Percentiles rank a stretch among this genome's conserved stretches.
Conservation (phyloP, 768 basidiomycete genomes). For the Boletus vinaceobasis region DNA sequence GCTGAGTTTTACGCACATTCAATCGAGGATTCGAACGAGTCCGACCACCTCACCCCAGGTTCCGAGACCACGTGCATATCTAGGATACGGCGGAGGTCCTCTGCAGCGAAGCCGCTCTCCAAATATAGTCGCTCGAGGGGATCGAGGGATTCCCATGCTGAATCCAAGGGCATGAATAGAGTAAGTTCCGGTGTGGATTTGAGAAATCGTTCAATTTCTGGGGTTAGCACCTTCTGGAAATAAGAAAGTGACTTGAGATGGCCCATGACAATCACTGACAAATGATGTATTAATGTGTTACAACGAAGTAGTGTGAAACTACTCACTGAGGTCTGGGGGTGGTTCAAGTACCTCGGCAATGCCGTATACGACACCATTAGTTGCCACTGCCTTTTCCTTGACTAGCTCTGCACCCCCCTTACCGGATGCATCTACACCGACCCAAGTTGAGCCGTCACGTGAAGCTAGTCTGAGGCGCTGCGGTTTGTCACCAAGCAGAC, state of each 20-base stretch:
- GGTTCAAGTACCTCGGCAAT: constrained; percentile 70
- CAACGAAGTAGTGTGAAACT: constrained; percentile 1
- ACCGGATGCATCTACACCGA: constrained; percentile 79
- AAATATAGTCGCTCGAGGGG: constrained; percentile 81
- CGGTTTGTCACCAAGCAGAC: constrained; percentile 74
- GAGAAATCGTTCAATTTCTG: constrained; percentile 53
- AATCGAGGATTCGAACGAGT: constrained; percentile 49
- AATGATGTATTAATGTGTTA: not conserved
- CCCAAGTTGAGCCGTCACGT: constrained; percentile 46
- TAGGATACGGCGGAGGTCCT: constrained; percentile 75
- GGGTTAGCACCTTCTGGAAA: constrained; percentile 67
- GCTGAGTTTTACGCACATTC: constrained; percentile 45
- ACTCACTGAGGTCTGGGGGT: constrained; percentile 71
- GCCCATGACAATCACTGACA: constrained; percentile 57
- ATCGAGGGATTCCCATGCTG: constrained; percentile 79
- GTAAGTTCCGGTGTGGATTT: constrained; percentile 73
- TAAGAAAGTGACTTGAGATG: constrained; percentile 64
- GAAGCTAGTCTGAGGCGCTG: constrained; percentile 72
- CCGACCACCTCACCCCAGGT: constrained; percentile 61
- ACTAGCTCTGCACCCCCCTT: constrained; percentile 67
- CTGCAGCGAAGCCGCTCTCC: constrained; percentile 80
- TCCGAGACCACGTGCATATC: constrained; percentile 71
- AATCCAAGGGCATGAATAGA: constrained; percentile 82
- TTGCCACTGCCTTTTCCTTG: constrained; percentile 52
- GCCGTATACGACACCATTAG: constrained; percentile 78